These are phyloP conservation scores for Tetraselmis striata DNA, from an alignment of 139 green algal genomes.

Conservation along the genomic window DNA sequence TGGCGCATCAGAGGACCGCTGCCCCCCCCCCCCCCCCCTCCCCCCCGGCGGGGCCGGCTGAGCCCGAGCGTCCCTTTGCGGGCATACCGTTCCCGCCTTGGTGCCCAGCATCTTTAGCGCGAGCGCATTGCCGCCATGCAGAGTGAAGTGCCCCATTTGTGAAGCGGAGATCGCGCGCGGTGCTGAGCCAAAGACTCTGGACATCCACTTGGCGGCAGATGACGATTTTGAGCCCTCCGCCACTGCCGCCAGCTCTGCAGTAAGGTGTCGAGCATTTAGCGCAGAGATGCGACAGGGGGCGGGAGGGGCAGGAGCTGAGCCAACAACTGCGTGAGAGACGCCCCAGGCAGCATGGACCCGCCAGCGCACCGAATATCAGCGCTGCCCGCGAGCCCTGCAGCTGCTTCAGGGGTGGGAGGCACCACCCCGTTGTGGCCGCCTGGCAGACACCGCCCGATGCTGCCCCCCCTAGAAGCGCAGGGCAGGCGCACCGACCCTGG, in stretches of 20 bases:
- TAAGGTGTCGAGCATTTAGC: background rate
- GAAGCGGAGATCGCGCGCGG: background rate
- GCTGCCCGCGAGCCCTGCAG: background rate
- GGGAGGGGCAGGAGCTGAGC: no score
- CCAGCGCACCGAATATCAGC: background rate
- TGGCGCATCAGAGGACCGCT: no score
- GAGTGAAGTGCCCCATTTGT: background rate
- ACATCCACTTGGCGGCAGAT: background rate
- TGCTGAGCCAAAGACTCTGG: background rate
- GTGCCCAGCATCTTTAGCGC: background rate
- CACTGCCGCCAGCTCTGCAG: background rate
- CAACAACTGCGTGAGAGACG: no score
- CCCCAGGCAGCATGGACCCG: no score
- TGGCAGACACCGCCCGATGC: background rate
- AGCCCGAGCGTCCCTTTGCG: no score
- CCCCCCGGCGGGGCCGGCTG: no score
- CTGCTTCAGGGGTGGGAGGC: background rate
- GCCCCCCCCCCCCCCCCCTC: no score
- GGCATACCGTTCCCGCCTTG: background rate
- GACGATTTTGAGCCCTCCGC: background rate
- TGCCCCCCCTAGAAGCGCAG: background rate
- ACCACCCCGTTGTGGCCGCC: background rate
- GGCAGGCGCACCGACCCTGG: background rate
- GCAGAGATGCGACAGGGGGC: no score
- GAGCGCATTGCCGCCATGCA: background rate